Conservation (phyloP, 768 basidiomycete species). For the Auricularia heimuer region DNA sequence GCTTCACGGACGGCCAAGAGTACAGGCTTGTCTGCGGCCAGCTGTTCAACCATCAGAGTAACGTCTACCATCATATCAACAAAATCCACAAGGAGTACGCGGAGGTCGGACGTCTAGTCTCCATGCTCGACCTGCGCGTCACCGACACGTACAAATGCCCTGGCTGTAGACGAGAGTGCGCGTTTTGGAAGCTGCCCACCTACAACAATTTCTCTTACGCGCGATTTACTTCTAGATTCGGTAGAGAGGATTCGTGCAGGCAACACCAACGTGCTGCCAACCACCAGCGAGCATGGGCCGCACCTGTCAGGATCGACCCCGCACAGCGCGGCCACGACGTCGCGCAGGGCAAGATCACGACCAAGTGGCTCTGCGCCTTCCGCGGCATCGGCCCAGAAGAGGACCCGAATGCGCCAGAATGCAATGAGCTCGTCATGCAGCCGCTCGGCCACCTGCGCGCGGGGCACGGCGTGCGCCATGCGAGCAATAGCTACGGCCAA, state of each 20-base stretch:
- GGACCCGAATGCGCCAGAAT: neutral
- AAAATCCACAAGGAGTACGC: neutral
- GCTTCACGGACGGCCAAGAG: neutral
- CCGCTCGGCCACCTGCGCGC: neutral
- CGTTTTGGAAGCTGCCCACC: neutral
- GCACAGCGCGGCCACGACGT: neutral
- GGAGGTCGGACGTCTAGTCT: neutral
- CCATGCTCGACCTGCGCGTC: neutral
- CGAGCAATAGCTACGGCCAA: neutral
- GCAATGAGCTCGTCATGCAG: neutral
- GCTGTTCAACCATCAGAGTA: neutral
- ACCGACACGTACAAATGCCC: neutral
- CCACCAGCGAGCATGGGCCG: neutral
- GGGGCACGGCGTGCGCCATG: neutral
- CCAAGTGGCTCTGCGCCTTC: neutral
- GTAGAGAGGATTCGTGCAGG: neutral
- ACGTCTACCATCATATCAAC: neutral
- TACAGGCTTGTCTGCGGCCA: neutral
- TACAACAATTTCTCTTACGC: neutral
- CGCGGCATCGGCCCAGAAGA: neutral
- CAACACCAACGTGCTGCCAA: neutral
- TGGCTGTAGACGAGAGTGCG: neutral
- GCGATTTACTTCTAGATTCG: neutral
- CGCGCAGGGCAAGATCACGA: neutral
- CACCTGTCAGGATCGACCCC: neutral